These are phyloP conservation scores for Hymenochaete sp. DNA, from an alignment of 1,284 basidiomycete species.

Conservation along the genomic window DNA sequence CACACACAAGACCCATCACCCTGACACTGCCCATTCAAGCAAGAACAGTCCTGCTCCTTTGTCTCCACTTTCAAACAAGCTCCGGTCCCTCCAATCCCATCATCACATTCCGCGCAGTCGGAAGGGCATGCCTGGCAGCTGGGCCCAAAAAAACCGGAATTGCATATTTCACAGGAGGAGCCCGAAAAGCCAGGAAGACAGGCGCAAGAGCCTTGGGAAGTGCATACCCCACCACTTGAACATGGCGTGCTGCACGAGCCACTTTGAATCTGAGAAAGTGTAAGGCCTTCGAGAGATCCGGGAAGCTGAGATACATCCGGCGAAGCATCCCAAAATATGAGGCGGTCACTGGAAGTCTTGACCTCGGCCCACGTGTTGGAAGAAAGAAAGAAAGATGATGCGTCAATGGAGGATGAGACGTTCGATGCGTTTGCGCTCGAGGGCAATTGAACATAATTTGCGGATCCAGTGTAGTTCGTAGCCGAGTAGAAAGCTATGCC, in stretches of 20 bases:
- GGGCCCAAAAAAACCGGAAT: conserved; percentile 62
- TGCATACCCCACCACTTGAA: conserved; percentile 61
- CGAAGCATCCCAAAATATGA: conserved; percentile 69
- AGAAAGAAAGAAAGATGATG: conserved; percentile 51
- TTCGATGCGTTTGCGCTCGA: conserved; percentile 36
- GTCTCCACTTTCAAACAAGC: conserved; percentile 47
- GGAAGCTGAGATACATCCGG: conserved; percentile 68
- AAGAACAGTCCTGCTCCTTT: conserved; percentile 61
- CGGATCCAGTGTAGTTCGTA: conserved; percentile 52
- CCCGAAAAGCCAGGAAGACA: conserved; percentile 70
- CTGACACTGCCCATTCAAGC: conserved; percentile 66
- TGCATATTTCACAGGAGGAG: conserved; percentile 67
- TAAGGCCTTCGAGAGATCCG: conserved; percentile 50
- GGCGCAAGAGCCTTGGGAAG: conserved; percentile 54
- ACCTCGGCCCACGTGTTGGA: conserved; percentile 62
- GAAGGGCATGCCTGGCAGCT: conserved; percentile 58
- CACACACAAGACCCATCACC: conserved; percentile 62
- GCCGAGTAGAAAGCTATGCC: conserved; percentile 55
- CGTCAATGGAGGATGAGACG: conserved; percentile 41
- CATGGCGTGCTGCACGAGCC: conserved; percentile 64
- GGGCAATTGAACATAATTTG: conserved; percentile 49
- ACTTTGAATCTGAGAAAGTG: conserved; percentile 54
- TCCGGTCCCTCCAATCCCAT: conserved; percentile 67
- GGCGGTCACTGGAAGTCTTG: conserved; percentile 38
- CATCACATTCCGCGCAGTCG: conserved; percentile 61